phyloP scores from a whole-genome alignment of 2,329 filamentous ascomycete genomes.

The Colletotrichum acutatum region DNA sequence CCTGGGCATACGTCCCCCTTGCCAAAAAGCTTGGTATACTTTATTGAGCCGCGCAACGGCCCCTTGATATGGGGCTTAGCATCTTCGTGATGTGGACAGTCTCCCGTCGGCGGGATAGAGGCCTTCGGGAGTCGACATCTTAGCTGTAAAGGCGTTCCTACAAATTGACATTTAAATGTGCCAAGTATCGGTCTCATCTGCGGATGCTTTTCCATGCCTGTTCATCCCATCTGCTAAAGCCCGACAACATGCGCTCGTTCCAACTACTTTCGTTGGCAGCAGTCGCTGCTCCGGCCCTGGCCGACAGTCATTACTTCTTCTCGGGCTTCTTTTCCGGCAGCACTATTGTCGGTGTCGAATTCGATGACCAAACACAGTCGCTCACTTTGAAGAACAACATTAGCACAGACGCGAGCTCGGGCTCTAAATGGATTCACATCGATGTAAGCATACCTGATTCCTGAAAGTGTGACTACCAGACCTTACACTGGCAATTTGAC shows the following conservation, averaged over 20 bases:
- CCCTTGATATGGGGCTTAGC: slow-evolving; percentile 5
- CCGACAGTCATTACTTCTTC: slow-evolving; percentile 25
- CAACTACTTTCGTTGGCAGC: slow-evolving; percentile 1
- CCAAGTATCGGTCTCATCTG: neutral
- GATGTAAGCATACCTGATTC: slow-evolving; percentile 22
- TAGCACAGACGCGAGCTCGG: slow-evolving; percentile 34
- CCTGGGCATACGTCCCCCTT: neutral
- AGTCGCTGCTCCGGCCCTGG: neutral
- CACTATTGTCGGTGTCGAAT: slow-evolving; percentile 36
- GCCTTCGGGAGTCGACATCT: neutral
- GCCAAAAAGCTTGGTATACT: slow-evolving; percentile 24
- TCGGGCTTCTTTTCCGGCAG: slow-evolving; percentile 24
- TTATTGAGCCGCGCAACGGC: slow-evolving; percentile 23
- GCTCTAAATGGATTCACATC: slow-evolving; percentile 38
- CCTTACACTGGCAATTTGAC: neutral
- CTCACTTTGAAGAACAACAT: slow-evolving; percentile 40
- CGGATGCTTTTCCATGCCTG: neutral
- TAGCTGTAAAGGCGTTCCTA: neutral
- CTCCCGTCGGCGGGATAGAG: neutral
- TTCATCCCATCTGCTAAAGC: too few species aligned
- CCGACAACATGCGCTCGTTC: slow-evolving; percentile 13
- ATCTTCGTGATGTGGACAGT: slow-evolving; percentile 21
- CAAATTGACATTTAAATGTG: neutral
- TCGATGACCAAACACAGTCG: slow-evolving; percentile 38
- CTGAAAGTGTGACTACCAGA: too few species aligned